Evolutionary conservation across 805 yeast species (phyloP).

Genomic region (Grigorovia transvaalensis): DNA sequence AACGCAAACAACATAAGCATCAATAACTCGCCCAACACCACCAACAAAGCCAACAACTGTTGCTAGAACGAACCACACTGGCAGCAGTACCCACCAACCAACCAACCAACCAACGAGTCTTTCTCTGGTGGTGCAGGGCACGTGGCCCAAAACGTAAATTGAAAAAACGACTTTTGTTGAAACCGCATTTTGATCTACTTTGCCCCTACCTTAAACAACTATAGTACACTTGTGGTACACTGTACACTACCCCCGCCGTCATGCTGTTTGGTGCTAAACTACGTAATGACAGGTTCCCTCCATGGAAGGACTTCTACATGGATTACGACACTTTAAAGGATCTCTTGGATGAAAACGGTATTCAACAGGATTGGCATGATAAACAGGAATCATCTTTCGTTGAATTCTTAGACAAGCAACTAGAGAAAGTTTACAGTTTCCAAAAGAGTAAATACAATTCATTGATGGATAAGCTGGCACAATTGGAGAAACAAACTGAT

Average conservation of each 20-base stretch:
- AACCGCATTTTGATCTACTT: no score
- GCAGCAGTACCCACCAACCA: neutral
- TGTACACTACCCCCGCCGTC: no score
- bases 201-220: no score
- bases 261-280: constrained; percentile 86
- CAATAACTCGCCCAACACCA: constrained; percentile 7
- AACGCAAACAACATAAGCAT: constrained; percentile 34
- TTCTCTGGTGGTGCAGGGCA: no score
- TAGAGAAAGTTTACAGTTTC: constrained; percentile 69
- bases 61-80: constrained; percentile 30
- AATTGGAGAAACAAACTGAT: constrained; percentile 51
- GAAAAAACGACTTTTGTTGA: no score
- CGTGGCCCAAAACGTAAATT: no score
- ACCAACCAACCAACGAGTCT: no score
- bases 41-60: constrained; percentile 32
- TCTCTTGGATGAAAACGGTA: constrained; percentile 46
- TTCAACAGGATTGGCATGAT: constrained; percentile 43
- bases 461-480: constrained; percentile 52
- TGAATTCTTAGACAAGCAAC: constrained; percentile 50
- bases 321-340: constrained; percentile 56
- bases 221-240: no score
- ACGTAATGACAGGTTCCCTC: constrained; percentile 69
- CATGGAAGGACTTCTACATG: constrained; percentile 75
- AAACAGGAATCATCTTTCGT: constrained; percentile 65
- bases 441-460: constrained; percentile 58